These are phyloP conservation scores for Lepidium didymum DNA, from an alignment of 345 rosid genomes.

Conservation along the genomic window DNA sequence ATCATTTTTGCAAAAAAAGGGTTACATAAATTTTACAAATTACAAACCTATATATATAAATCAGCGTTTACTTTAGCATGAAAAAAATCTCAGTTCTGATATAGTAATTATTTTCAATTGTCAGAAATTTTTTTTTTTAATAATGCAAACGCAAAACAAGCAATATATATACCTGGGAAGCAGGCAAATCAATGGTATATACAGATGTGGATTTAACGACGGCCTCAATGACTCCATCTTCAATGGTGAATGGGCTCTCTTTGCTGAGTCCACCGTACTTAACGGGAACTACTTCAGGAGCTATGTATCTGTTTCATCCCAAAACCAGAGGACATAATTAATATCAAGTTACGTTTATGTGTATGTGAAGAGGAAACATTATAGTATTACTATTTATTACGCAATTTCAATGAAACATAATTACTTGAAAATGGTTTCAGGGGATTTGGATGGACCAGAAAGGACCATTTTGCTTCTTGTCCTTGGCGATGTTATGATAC, in stretches of 20 bases:
- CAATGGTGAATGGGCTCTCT: slow-evolving; percentile 20
- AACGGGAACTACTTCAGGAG: slow-evolving; percentile 33
- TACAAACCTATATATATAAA: no score
- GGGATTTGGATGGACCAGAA: slow-evolving; percentile 66
- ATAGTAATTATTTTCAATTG: no score
- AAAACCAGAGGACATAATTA: neutral
- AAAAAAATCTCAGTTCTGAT: no score
- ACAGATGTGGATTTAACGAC: slow-evolving; percentile 23
- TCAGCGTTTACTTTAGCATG: no score
- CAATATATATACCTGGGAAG: slow-evolving; percentile 31
- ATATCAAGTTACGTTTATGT: neutral
- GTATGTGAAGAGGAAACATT: neutral
- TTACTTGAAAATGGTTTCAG: slow-evolving; percentile 87
- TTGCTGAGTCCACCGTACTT: slow-evolving; percentile 34
- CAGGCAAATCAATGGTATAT: slow-evolving; percentile 31
- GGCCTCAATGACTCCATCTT: slow-evolving; percentile 27
- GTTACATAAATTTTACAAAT: no score
- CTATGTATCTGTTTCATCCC: slow-evolving; percentile 20
- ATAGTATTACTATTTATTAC: neutral
- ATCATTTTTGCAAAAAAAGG: neutral
- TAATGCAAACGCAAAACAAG: no score
- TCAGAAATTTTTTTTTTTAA: no score
- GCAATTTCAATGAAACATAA: neutral
- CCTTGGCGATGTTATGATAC: slow-evolving; percentile 73
- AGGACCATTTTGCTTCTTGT: slow-evolving; percentile 92